These are phyloP conservation scores for Buddleja alternifolia DNA, from an alignment of 257 asterid species.

Conservation along the genomic window DNA sequence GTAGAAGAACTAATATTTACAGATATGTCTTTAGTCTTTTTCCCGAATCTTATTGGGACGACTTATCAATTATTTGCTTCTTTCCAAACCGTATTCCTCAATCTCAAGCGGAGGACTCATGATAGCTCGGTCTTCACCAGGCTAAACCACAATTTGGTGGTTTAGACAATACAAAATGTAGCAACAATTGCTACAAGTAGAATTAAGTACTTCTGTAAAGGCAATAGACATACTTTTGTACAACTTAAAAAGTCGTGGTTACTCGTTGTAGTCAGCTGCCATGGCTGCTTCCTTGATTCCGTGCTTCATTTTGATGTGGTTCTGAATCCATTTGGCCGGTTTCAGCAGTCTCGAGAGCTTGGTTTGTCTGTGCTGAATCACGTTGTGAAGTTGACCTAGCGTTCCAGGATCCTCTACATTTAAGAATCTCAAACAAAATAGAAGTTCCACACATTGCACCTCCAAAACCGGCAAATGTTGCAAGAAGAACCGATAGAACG, in stretches of 20 bases:
- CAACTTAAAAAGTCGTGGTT: not conserved
- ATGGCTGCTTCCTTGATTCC: conserved; percentile 32
- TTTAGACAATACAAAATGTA: not conserved
- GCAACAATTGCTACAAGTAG: conserved; percentile 2
- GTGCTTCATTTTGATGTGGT: conserved; percentile 35
- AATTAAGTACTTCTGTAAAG: not conserved
- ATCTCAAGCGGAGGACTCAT: not conserved
- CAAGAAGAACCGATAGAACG: conserved; percentile 73
- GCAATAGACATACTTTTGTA: not conserved
- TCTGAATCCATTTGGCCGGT: conserved; percentile 38
- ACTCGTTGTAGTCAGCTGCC: conserved; percentile 25
- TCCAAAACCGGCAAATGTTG: conserved; percentile 87
- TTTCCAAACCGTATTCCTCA: too few species aligned
- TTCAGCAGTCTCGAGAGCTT: conserved; percentile 39
- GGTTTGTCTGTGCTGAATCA: conserved; percentile 40
- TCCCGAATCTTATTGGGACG: too few species aligned
- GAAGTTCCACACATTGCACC: conserved; percentile 88
- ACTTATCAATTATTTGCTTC: too few species aligned
- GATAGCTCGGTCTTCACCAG: conserved; percentile 25
- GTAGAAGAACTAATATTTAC: conserved; percentile 16
- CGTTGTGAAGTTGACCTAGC: conserved; percentile 39
- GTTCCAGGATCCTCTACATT: conserved; percentile 55
- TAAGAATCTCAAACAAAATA: conserved; percentile 56
- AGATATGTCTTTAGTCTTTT: too few species aligned
- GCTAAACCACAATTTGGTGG: not conserved